Percentiles rank a stretch among this genome's conserved stretches.
Evolutionary conservation across 2,329 filamentous ascomycete genomes (phyloP).

Genomic region (Talaromyces verruculosus): DNA sequence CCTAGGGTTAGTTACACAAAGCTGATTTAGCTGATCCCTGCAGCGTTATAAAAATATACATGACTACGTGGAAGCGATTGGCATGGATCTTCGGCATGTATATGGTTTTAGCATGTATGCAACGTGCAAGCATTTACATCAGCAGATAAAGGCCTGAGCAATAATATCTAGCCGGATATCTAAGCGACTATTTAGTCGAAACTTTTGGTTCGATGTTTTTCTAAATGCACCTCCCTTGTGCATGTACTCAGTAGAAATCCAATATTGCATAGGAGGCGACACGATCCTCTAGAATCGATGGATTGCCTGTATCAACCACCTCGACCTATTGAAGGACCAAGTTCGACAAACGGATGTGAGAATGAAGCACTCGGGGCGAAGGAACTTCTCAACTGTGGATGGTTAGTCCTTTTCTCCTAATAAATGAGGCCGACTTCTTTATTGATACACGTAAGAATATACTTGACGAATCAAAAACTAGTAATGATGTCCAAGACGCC

Average conservation of each 20-base stretch:
- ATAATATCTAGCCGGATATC: neutral
- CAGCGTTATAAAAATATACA: neutral
- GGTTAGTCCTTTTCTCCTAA: no score
- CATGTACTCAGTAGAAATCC: no score
- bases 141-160: neutral
- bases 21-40: neutral
- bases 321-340: constrained; percentile 59
- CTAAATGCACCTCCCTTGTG: no score
- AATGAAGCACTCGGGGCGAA: constrained; percentile 73
- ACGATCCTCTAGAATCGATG: constrained; percentile 85
- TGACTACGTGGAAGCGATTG: neutral
- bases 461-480: neutral
- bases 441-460: neutral
- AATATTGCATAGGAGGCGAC: constrained; percentile 54
- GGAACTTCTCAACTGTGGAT: constrained; percentile 59
- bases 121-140: neutral
- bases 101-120: neutral
- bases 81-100: neutral
- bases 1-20: neutral
- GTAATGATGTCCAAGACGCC: neutral
- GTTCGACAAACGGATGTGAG: constrained; percentile 77
- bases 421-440: neutral
- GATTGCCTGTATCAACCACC: constrained; percentile 67
- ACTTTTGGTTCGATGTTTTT: no score
- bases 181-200: neutral